These are phyloP conservation scores for Protomyces gravidus DNA, from an alignment of 1,139 yeast species.

Conservation along the genomic window DNA sequence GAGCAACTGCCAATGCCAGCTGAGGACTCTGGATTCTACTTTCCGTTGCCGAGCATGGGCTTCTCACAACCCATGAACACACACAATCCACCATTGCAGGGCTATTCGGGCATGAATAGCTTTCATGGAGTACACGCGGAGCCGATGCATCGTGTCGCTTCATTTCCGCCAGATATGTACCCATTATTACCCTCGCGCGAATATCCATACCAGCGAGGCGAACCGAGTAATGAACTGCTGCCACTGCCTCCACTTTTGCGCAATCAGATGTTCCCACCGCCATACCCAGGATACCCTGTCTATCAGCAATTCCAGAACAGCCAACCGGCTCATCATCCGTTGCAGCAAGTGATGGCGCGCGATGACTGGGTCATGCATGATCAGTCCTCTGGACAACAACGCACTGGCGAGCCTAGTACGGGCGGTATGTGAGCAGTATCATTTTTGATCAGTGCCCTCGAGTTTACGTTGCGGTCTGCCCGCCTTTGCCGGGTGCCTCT, in stretches of 20 bases:
- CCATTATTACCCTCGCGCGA: neutral
- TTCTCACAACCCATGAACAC: neutral
- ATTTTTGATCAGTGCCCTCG: too few relatives aligned
- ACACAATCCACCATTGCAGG: neutral
- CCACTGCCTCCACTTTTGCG: neutral
- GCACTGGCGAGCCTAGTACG: too few relatives aligned
- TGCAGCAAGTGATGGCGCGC: neutral
- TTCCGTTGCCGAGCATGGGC: neutral
- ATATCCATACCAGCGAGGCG: neutral
- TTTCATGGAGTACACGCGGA: neutral
- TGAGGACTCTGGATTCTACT: neutral
- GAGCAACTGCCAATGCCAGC: neutral
- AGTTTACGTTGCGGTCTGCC: too few relatives aligned
- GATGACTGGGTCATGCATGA: neutral
- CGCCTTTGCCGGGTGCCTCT: too few relatives aligned
- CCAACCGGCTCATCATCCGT: neutral
- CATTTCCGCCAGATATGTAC: neutral
- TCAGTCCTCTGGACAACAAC: neutral
- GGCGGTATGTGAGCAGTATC: too few relatives aligned
- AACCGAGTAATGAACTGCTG: neutral
- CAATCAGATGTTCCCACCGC: constrained; percentile 1
- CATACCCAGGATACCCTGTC: neutral
- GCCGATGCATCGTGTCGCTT: neutral
- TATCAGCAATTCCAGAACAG: neutral
- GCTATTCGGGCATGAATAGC: neutral